phyloP scores from a whole-genome alignment of 2,329 filamentous ascomycete genomes.

The Fusarium sp. region DNA sequence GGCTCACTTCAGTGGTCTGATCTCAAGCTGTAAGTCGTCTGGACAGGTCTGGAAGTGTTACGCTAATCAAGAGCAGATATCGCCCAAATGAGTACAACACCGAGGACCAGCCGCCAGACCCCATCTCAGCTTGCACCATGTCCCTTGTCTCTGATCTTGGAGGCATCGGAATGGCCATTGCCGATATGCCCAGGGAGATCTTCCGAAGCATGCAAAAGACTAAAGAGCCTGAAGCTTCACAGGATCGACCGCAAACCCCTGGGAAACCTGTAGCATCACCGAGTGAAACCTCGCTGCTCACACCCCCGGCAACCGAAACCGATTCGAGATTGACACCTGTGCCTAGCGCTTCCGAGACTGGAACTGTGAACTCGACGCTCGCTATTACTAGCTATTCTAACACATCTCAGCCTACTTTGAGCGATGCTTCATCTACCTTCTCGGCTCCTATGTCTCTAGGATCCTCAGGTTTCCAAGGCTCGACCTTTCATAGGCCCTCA shows the following conservation, averaged over 20 bases:
- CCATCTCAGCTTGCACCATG: conserved; percentile 80
- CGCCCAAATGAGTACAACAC: conserved; percentile 76
- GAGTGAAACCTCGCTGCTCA: conserved; percentile 9
- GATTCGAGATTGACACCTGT: conserved; percentile 13
- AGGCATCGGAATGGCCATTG: conserved; percentile 83
- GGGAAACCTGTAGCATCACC: conserved; percentile 12
- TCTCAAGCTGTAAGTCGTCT: conserved; percentile 73
- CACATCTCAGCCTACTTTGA: conserved; percentile 36
- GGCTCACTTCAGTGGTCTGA: conserved; percentile 76
- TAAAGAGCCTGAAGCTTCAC: conserved; percentile 24
- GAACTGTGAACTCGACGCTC: conserved; percentile 4
- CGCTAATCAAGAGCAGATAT: conserved; percentile 54
- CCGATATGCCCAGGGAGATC: conserved; percentile 74
- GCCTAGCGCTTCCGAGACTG: conserved; percentile 19
- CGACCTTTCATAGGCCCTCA: conserved; percentile 22
- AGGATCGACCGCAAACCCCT: background rate
- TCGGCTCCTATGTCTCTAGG: conserved; percentile 26
- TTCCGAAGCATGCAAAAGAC: conserved; percentile 56
- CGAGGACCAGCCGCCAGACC: conserved; percentile 82
- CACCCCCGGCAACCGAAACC: conserved; percentile 10
- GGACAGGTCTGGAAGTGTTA: background rate
- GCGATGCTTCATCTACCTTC: conserved; percentile 35
- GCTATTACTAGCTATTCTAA: conserved; percentile 33
- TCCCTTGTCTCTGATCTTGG: conserved; percentile 87
- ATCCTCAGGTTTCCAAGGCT: conserved; percentile 21